These are phyloP conservation scores for Ustilago lituana DNA, from an alignment of 1,284 basidiomycete genomes.

Conservation along the genomic window DNA sequence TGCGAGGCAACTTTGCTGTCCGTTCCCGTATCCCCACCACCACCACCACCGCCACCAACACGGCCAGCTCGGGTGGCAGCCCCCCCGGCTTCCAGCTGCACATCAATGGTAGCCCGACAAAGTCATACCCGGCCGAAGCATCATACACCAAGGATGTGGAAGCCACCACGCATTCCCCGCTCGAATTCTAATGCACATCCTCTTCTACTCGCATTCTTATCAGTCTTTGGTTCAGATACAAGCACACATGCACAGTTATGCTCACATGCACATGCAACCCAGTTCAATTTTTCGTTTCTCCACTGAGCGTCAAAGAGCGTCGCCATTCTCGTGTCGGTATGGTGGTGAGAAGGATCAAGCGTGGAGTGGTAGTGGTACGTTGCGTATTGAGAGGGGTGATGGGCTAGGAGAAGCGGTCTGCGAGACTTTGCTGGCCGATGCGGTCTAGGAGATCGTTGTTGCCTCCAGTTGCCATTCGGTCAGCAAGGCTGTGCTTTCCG, in stretches of 20 bases:
- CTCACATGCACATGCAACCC: too few species aligned
- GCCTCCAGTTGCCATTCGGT: neutral
- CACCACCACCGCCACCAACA: slow-evolving; percentile 8
- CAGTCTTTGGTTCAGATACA: neutral
- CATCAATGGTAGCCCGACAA: slow-evolving; percentile 37
- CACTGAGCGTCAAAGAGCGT: too few species aligned
- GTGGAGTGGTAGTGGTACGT: too few species aligned
- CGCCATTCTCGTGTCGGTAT: too few species aligned
- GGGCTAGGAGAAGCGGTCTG: slow-evolving; percentile 27
- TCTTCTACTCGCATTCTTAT: neutral
- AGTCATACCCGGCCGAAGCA: slow-evolving; percentile 21
- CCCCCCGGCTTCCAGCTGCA: slow-evolving; percentile 27
- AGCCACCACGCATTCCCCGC: slow-evolving; percentile 38
- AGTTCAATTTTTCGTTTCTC: too few species aligned
- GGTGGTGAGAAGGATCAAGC: too few species aligned
- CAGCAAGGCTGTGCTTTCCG: neutral
- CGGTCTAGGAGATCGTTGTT: slow-evolving; percentile 15
- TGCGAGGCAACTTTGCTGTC: slow-evolving; percentile 53
- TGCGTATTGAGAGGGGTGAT: too few species aligned
- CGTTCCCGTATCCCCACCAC: slow-evolving; percentile 41
- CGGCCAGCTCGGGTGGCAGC: neutral
- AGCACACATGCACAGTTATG: neutral
- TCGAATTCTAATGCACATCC: slow-evolving; percentile 41
- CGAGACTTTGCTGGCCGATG: slow-evolving; percentile 8
- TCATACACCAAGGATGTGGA: slow-evolving; percentile 12